Evolutionary conservation across 2,329 filamentous ascomycete species (phyloP).

Genomic region (Phaeomoniella chlamydospora): DNA sequence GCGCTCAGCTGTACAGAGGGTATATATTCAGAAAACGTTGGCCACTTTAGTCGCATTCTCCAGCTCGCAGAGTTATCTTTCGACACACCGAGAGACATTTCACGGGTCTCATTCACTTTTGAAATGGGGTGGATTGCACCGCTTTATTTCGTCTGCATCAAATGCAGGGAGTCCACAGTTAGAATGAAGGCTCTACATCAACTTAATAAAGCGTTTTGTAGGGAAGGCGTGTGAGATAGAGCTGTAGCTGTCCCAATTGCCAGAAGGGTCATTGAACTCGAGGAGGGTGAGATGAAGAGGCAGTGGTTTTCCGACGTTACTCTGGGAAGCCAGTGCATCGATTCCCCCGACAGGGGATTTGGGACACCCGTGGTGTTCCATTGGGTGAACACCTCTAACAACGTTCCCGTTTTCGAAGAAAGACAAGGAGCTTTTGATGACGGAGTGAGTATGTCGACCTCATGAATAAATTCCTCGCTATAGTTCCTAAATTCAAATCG

Average conservation of each 20-base stretch:
- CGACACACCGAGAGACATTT: neutral
- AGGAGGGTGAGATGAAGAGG: too few species aligned
- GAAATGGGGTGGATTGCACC: conserved; percentile 2
- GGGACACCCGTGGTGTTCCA: neutral
- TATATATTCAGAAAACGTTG: neutral
- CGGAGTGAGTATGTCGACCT: neutral
- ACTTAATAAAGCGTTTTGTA: conserved; percentile 2
- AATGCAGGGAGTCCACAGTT: conserved; percentile 1
- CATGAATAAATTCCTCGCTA: neutral
- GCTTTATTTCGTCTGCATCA: conserved; percentile 2
- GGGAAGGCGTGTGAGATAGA: conserved; percentile 4
- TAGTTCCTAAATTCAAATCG: too few species aligned
- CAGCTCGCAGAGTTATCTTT: conserved; percentile 1
- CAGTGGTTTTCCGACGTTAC: too few species aligned
- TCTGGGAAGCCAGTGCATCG: neutral
- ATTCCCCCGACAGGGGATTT: neutral
- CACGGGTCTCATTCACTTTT: too few species aligned
- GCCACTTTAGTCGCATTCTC: neutral
- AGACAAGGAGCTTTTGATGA: neutral
- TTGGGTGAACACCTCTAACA: neutral
- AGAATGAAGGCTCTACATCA: neutral
- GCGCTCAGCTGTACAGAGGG: neutral
- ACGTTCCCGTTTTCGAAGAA: neutral
- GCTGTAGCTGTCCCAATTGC: conserved; percentile 3
- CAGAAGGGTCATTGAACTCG: conserved; percentile 4